phyloP scores from a whole-genome alignment of 2,329 filamentous ascomycete genomes.

The Fonsecaea pedrosoi region DNA sequence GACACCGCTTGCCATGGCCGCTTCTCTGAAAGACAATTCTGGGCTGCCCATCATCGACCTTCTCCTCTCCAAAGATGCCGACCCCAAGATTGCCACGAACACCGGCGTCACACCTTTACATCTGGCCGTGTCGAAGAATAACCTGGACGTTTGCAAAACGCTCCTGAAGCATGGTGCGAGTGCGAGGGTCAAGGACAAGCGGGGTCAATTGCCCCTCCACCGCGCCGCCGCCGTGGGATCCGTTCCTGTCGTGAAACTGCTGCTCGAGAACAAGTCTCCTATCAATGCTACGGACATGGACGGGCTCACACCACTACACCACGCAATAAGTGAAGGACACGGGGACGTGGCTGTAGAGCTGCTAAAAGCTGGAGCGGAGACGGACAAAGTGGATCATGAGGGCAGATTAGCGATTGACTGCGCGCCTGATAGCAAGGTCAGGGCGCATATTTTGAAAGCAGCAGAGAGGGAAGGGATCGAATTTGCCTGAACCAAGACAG shows the following conservation, averaged over 20 bases:
- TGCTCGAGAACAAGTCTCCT: slow-evolving; percentile 77
- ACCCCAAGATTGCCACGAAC: slow-evolving; percentile 52
- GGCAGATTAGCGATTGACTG: slow-evolving; percentile 77
- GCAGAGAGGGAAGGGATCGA: slow-evolving; percentile 87
- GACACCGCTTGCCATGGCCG: slow-evolving; percentile 59
- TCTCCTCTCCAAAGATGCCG: slow-evolving; percentile 55
- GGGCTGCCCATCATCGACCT: slow-evolving; percentile 55
- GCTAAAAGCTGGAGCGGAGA: slow-evolving; percentile 83
- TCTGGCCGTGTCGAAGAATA: slow-evolving; percentile 88
- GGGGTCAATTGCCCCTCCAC: slow-evolving; percentile 89
- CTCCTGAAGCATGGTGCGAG: slow-evolving; percentile 80
- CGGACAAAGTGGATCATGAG: slow-evolving; percentile 74
- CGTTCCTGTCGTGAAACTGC: slow-evolving; percentile 80
- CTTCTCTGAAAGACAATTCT: slow-evolving; percentile 54
- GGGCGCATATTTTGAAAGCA: slow-evolving; percentile 75
- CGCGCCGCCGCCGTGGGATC: slow-evolving; percentile 89
- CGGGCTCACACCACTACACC: slow-evolving; percentile 88
- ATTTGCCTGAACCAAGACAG: slow-evolving; percentile 43
- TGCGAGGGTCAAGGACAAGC: slow-evolving; percentile 79
- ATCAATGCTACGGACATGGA: slow-evolving; percentile 81
- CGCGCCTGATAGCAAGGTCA: slow-evolving; percentile 83
- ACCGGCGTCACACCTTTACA: slow-evolving; percentile 79
- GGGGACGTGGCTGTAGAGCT: slow-evolving; percentile 83
- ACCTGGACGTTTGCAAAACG: slow-evolving; percentile 78
- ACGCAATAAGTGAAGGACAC: slow-evolving; percentile 66